Evolutionary conservation across 2,329 filamentous ascomycete species (phyloP).

Genomic region (Sclerotinia spermophila): DNA sequence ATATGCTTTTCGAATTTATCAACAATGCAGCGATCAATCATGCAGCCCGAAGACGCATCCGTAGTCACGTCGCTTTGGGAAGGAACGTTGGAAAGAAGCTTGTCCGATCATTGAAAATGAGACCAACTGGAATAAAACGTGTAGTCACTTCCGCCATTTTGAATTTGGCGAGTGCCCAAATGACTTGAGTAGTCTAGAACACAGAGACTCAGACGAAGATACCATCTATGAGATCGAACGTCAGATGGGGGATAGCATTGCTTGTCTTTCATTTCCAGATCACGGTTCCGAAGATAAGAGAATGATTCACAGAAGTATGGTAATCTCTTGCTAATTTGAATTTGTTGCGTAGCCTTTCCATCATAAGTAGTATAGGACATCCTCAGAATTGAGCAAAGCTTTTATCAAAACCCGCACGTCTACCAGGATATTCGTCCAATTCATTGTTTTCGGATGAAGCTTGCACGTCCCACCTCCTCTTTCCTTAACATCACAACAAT

Average conservation of each 20-base stretch:
- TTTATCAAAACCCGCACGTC: neutral
- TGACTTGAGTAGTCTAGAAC: neutral
- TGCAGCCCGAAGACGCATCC: neutral
- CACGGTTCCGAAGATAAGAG: neutral
- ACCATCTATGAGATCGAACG: neutral
- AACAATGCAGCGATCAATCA: neutral
- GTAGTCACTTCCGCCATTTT: neutral
- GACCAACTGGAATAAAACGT: neutral
- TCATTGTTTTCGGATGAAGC: neutral
- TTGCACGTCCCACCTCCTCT: neutral
- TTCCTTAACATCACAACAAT: neutral
- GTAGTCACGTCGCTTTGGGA: neutral
- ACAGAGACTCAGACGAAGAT: neutral
- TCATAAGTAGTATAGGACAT: neutral
- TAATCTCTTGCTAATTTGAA: neutral
- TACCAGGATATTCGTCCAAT: neutral
- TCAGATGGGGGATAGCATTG: neutral
- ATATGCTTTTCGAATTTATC: neutral
- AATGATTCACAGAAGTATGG: neutral
- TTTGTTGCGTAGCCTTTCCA: neutral
- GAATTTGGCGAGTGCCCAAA: neutral
- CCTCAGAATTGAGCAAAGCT: neutral
- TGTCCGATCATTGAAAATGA: neutral
- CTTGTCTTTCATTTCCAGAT: neutral
- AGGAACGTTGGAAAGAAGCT: neutral